Base-by-base conservation (phyloP, 2,329 filamentous ascomycete species). In the Xylaria sp. region DNA sequence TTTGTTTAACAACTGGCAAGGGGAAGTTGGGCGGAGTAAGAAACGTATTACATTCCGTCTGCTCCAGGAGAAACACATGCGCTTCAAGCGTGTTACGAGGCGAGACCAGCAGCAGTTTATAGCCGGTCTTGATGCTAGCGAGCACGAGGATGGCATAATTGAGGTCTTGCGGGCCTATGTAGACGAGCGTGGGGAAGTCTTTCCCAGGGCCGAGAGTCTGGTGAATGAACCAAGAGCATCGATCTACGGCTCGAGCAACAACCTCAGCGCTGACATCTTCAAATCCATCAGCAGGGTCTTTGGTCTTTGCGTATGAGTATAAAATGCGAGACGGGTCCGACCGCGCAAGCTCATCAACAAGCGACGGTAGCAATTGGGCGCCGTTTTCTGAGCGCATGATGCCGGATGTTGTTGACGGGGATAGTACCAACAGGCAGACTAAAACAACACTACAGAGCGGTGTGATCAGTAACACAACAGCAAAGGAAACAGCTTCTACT, bases 91-190 rank as follows among this genome's bases (percentile, higher is more conserved):
- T 77, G 60, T 80, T 80, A 4, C 75, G 73, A 27, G 76, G 76
- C 0, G 79, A 81, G 34, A 69, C 72, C 7, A 80, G 69, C 0
- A 81, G 68, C 11, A 79, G 77, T 60, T 81, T 80, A 69, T 83
- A 81, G 2, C 83, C 82, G 2, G 81, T 79, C 73, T 85, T 85
- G 67, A 81, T 79, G 45, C 67, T 78, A 4, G 82, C 82, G 7
- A 83, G 71, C 1, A 81, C 64, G 5, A 81, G 53, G 36, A 84
- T 78, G 14, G 70, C 77, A 57, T 81, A 79, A 12, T 79, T 75
- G n/a, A 81, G 58, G 65, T 83, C 82, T 50, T 78, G 75, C 4
- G 77, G 74, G 34, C 78, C 78, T 27, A 80, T 67, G 65, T 81
- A 82, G 2, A 75, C 69, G 3, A 82, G 54, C 0, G 81, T 80